Base-by-base conservation (phyloP, 305 asterid species). In the Fraxinus ornus region DNA sequence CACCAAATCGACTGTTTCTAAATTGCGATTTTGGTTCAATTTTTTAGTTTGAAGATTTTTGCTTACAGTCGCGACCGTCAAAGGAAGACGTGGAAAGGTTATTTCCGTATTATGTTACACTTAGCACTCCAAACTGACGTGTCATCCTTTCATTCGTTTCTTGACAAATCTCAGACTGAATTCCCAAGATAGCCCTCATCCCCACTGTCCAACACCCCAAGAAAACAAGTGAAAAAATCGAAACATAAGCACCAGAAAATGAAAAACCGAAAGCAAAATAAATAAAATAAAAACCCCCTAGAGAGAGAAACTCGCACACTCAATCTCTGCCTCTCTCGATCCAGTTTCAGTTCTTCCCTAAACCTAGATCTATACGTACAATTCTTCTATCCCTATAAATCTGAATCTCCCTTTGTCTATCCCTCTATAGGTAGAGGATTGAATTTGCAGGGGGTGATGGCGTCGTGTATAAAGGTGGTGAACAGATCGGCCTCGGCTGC, bases 401-500 rank as follows among this genome's bases (percentile, higher is more conserved):
- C 83, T 73, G 4, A 79, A 72, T 22, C 62, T 82, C 83, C 76
- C 19, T 76, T 17, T 24, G 39, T 76, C 79, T 76, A 26, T 39
- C 77, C 60, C 33, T 66, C 74, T 75, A 60, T 81, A 47, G 78
- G 75, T 75, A 28, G 82, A 83, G 85, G 86, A 28, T 47, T 77
- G 71, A 85, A 86, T 85, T 81, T 73, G 62, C 79, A 74, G 79
- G 66, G 66, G 84, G 88, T 35, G 84, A 96, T 96, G 99, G 91
- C 97, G 88, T 87, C 97, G 82, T 87, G 86, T 82, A 88, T 95
- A 84, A 97, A 94, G 86, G 90, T 86, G 88, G 96, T 93, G 88
- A 90, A 90, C 93, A 89, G 97, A 96, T 96, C 98, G 93, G 99
- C 99, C 68, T 89, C 95, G 89, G 91, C 92, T 86, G 98, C 98